Percentiles rank a stretch among this genome's conserved stretches.
phyloP scores from a whole-genome alignment of 345 rosid genomes.

The Gossypium bickii region DNA sequence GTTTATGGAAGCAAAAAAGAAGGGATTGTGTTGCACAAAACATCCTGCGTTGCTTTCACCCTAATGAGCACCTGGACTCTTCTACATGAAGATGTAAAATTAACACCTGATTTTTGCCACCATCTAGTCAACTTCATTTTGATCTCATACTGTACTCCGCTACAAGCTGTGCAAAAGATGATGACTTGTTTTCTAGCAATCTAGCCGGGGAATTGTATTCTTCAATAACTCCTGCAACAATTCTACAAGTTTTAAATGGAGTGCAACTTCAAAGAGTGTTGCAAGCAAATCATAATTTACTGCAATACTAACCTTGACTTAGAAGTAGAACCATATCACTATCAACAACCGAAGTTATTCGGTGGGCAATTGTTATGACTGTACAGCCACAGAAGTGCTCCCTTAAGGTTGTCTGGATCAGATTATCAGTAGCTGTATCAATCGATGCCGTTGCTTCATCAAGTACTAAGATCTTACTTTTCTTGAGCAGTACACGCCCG shows the following conservation, averaged over 20 bases:
- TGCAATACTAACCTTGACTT: constrained; percentile 46
- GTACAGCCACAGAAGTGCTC: constrained; percentile 65
- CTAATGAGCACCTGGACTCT: neutral
- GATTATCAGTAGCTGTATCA: constrained; percentile 77
- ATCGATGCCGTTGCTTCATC: constrained; percentile 94
- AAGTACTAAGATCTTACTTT: constrained; percentile 71
- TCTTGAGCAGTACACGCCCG: constrained; percentile 74
- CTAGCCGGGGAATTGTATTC: constrained; percentile 65
- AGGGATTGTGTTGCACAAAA: neutral
- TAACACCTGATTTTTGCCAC: neutral
- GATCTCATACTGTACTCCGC: constrained; percentile 57
- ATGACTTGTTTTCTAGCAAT: constrained; percentile 56
- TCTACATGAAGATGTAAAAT: neutral
- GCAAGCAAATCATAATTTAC: too few relatives aligned
- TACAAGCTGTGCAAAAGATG: constrained; percentile 70
- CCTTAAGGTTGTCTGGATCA: constrained; percentile 68
- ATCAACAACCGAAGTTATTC: constrained; percentile 78
- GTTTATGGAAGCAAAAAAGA: neutral
- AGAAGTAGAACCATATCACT: constrained; percentile 81
- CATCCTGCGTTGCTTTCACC: neutral
- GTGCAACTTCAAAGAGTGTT: too few relatives aligned
- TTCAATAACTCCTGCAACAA: constrained; percentile 51
- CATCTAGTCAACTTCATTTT: neutral
- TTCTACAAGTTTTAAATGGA: neutral
- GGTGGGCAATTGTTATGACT: constrained; percentile 74